Evolutionary conservation across 441 rosid genomes (phyloP).

Genomic region (Erodium moschatum): DNA sequence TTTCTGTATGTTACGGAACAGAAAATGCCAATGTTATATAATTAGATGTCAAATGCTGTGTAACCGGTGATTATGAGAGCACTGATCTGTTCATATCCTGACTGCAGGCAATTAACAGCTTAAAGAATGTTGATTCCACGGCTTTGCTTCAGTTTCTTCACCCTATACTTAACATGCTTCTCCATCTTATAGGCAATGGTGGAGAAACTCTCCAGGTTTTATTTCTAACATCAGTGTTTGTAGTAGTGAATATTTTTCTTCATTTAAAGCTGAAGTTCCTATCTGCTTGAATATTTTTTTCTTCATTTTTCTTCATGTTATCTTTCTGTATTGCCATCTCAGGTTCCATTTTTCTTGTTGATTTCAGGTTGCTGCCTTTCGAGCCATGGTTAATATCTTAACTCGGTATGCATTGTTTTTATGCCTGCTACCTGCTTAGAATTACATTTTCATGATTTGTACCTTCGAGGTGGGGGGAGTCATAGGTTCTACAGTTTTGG

Average conservation of each 20-base stretch:
- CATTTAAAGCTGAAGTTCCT: slow-evolving; percentile 12
- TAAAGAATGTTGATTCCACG: slow-evolving; percentile 95
- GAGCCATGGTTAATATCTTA: slow-evolving; percentile 98
- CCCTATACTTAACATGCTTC: slow-evolving; percentile 94
- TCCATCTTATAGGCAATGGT: slow-evolving; percentile 98
- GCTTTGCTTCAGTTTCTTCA: slow-evolving; percentile 99
- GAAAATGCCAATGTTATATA: not conserved
- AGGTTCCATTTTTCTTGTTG: slow-evolving; percentile 10
- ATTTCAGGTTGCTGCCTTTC: slow-evolving; percentile 95
- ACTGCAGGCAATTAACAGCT: slow-evolving; percentile 90
- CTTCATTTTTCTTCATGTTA: not conserved
- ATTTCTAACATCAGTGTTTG: slow-evolving; percentile 11
- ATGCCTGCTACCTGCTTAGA: slow-evolving; percentile 7
- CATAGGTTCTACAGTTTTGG: no score
- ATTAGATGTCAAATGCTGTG: slow-evolving; percentile 6
- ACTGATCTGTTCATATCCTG: slow-evolving; percentile 12
- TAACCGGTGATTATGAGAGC: not conserved
- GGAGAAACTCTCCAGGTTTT: slow-evolving; percentile 99
- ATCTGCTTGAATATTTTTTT: not conserved
- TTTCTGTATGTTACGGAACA: not conserved
- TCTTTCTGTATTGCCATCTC: no score
- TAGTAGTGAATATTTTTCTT: slow-evolving; percentile 11
- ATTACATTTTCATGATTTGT: slow-evolving; percentile 3
- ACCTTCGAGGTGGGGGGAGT: not conserved
- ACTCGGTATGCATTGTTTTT: slow-evolving; percentile 53